A percentile compares a stretch with the other conserved stretches of the same genome.
Conservation (phyloP, 176 grass and related monocot genomes). For the Zea mays region DNA sequence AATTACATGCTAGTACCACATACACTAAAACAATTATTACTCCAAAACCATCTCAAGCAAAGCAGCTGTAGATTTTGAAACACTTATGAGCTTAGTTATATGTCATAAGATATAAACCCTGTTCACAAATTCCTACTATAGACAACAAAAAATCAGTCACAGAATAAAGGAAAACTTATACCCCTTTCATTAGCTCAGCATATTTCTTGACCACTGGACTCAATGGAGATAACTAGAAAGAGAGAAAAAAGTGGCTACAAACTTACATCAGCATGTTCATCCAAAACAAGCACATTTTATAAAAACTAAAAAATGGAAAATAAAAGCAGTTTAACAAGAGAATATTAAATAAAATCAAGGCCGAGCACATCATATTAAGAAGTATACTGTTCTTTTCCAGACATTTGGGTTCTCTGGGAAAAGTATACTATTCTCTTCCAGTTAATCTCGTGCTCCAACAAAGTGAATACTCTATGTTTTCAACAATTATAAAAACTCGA, state of each 20-base stretch:
- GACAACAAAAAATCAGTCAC: neutral
- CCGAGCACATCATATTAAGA: neutral
- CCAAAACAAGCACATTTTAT: conserved; percentile 6
- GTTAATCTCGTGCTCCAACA: neutral
- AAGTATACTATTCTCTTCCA: neutral
- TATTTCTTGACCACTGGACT: neutral
- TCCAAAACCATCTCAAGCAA: neutral
- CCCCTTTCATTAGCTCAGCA: conserved; percentile 1
- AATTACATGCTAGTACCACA: neutral
- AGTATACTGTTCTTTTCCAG: no score
- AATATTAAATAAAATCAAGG: neutral
- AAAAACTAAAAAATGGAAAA: neutral
- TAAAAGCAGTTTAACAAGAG: neutral
- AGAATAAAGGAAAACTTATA: conserved; percentile 1
- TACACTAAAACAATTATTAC: neutral
- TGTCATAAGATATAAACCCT: no score
- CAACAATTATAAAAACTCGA: neutral
- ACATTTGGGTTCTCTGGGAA: neutral
- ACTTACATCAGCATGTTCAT: conserved; percentile 2
- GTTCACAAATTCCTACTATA: no score
- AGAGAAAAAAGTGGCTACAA: neutral
- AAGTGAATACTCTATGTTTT: conserved; percentile 1
- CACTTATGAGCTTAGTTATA: neutral
- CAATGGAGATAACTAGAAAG: conserved; percentile 8
- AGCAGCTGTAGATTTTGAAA: neutral